Base-by-base conservation (phyloP, 1,284 basidiomycete species). In the Amylostereum chailletii region DNA sequence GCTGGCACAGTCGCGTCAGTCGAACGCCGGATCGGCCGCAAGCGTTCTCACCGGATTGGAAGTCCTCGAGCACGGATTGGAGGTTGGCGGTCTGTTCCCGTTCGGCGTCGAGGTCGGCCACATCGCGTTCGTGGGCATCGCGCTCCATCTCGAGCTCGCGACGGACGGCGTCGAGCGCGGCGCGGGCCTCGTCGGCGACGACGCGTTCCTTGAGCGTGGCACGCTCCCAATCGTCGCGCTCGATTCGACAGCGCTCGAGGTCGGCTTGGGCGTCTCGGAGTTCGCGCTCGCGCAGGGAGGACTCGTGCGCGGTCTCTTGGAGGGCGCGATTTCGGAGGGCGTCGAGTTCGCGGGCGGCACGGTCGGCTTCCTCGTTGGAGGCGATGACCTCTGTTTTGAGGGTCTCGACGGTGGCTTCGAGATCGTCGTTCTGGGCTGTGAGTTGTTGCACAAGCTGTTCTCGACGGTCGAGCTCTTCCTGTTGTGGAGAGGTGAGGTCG, bases 381-480 rank as follows among this genome's bases (percentile, higher is more conserved):
- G 75, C 69, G 48, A 86, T 72, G 36, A 96, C 74, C 63, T 96
- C 94, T 3, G 75, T 62, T 60, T 87, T 86, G 43, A 96, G 75
- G 2, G 87, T 84, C 49, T 86, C 79, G 33, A 94, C 68, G 0
- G 86, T 86, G 29, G 64, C 61, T 8, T 69, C 64, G n/a, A 93
- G 70, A 58, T 88, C 82, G 3, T 88, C 83, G 60, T 86, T 89
- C 58, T 92, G 82, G 1, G 75, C 76, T 2, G 79, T 83, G 11
- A 96, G 69, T 53, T 83, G 79, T 52, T 85, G 83, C 37, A 95
- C 79, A 41, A 84, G 74, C 56, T 87, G 83, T 64, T 93, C 92
- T 55, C 90, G 77, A 56, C 91, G 76, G 71, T 96, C 94, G 39
- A 97, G 83, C 75, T 96, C 94, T 83, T 96, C 94, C 93, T 96